These are phyloP conservation scores for Candida sp. DNA, from an alignment of 1,139 yeast genomes.

Conservation along the genomic window DNA sequence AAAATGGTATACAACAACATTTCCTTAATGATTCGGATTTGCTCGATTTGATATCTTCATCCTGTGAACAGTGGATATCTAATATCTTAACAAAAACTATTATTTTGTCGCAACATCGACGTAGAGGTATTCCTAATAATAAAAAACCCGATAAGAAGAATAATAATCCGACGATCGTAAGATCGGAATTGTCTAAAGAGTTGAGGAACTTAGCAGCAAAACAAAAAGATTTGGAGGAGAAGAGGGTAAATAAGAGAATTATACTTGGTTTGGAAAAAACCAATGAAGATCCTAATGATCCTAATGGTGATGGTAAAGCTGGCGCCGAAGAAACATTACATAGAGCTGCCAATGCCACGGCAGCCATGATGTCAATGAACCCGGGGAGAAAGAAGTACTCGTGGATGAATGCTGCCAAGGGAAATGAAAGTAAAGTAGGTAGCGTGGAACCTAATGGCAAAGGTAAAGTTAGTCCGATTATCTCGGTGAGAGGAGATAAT, in stretches of 20 bases:
- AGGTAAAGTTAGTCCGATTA: constrained; percentile 47
- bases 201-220: constrained; percentile 68
- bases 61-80: constrained; percentile 85
- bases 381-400: constrained; percentile 75
- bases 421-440: constrained; percentile 15
- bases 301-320: constrained; percentile 39
- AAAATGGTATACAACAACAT: constrained; percentile 63
- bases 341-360: constrained; percentile 93
- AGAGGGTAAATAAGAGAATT: constrained; percentile 65
- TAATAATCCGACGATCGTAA: constrained; percentile 28
- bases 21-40: constrained; percentile 60
- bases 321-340: constrained; percentile 83
- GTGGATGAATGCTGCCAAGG: constrained; percentile 73
- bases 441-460: constrained; percentile 13
- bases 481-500: constrained; percentile 62
- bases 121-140: constrained; percentile 52
- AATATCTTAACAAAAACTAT: constrained; percentile 71
- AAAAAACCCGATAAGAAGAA: constrained; percentile 14
- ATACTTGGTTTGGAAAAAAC: constrained; percentile 59
- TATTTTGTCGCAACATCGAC: constrained; percentile 77
- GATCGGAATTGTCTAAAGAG: constrained; percentile 75
- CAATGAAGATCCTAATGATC: constrained; percentile 48
- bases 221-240: constrained; percentile 82
- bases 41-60: constrained; percentile 66
- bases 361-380: constrained; percentile 90